Base-by-base conservation (phyloP, 1,284 basidiomycete genomes). In the Trichosporon coremiiforme region DNA sequence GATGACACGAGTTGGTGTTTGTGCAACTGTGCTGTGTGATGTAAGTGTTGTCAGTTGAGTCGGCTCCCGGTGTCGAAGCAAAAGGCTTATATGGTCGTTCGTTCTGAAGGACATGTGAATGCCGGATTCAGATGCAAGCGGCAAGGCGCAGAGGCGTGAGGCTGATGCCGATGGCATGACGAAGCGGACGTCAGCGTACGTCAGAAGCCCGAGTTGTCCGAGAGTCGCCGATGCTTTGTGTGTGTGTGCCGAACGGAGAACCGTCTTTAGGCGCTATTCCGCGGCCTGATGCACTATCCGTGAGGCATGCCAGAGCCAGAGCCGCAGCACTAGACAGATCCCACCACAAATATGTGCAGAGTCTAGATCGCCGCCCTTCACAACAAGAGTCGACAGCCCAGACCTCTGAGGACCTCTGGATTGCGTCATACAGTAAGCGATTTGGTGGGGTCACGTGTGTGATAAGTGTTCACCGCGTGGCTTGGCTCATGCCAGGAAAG, bases 81-180 rank as follows among this genome's bases (percentile, higher is more conserved):
- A 45, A 45, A 45, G 38, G 4, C 17, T 45, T 45, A 45, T 45
- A 45, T 45, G 41, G 41, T 17, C 15, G 41, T 17, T 3, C 41
- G 41, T 17, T 3, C 41, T 15, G 41, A 15, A 35, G 17, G 20
- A n/a, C 25, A 10, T 20, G 47, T 33, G 60, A 22, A n/a, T 45
- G 38, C 17, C 41, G 41, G 41, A n/a, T 45, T 45, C 41, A 45
- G 41, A 45, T 45, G 41, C 15, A 15, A 45, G 41, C 41, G 41
- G 41, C 41, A 45, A 45, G 41, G 41, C 41, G 41, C 41, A n/a
- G 41, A 17, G 41, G 41, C 41, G 41, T 45, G 36, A 17, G 17
- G 41, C 8, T 45, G 41, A 22, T 53, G 50, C 50, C 50, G 50
- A 53, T 10, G 50, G 50, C 17, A 53, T 53, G 50, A 53, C 50